These are phyloP conservation scores for Euphorbia schlechtendalii DNA, from an alignment of 441 rosid species.

Conservation along the genomic window DNA sequence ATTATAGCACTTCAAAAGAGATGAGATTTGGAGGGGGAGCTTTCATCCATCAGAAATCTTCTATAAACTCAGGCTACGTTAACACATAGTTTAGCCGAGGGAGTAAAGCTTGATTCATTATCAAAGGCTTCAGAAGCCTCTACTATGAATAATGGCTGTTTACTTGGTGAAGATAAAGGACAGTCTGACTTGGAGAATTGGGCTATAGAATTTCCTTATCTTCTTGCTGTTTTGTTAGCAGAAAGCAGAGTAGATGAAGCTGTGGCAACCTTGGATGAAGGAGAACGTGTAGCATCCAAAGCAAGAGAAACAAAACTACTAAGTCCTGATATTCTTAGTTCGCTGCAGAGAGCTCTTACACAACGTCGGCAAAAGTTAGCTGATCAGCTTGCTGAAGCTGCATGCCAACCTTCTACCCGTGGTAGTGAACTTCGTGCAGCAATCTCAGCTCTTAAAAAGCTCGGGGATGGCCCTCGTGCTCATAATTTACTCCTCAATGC, in stretches of 20 bases:
- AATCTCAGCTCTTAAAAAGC: conserved; percentile 84
- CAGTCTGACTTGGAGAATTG: conserved; percentile 80
- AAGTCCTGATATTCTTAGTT: conserved; percentile 41
- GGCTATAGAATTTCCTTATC: conserved; percentile 79
- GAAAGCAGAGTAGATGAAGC: conserved; percentile 99
- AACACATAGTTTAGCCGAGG: conserved; percentile 87
- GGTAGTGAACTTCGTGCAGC: conserved; percentile 91
- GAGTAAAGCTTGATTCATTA: conserved; percentile 56
- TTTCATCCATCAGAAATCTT: conserved; percentile 82
- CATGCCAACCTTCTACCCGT: conserved; percentile 91
- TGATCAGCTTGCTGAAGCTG: conserved; percentile 93
- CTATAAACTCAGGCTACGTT: conserved; percentile 90
- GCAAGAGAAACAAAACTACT: conserved; percentile 50
- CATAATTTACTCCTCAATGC: conserved; percentile 86
- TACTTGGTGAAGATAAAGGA: conserved; percentile 41
- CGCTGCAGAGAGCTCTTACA: conserved; percentile 51
- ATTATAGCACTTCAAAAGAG: conserved; percentile 88
- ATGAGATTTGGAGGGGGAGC: conserved; percentile 98
- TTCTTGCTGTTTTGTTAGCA: conserved; percentile 84
- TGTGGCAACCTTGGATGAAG: conserved; percentile 79
- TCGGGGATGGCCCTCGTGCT: conserved; percentile 99
- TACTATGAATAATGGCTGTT: conserved; percentile 26
- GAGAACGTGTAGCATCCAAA: conserved; percentile 58
- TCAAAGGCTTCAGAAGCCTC: conserved; percentile 41
- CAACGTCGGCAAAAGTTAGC: conserved; percentile 81